Percentiles rank a stretch among this genome's conserved stretches.
These are phyloP conservation scores for Mycena belliarum DNA, from an alignment of 768 basidiomycete genomes.

Conservation along the genomic window DNA sequence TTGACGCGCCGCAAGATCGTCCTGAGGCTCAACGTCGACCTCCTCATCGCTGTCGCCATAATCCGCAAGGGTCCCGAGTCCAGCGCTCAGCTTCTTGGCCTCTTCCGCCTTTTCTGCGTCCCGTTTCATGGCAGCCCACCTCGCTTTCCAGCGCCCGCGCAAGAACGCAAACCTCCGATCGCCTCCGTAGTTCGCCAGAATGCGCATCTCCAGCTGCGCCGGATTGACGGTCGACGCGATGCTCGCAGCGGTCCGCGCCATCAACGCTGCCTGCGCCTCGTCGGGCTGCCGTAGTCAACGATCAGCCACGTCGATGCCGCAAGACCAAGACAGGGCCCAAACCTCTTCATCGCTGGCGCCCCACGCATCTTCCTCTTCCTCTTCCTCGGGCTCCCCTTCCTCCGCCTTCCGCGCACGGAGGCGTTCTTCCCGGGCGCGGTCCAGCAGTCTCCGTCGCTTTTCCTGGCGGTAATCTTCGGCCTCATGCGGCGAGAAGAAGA, in stretches of 20 bases:
- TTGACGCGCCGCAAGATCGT: constrained; percentile 20
- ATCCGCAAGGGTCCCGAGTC: constrained; percentile 55
- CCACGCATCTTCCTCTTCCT: constrained; percentile 49
- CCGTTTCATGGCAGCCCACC: constrained; percentile 62
- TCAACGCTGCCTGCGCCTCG: constrained; percentile 59
- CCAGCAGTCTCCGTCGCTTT: constrained; percentile 65
- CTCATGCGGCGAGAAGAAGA: constrained; percentile 73
- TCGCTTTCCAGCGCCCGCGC: constrained; percentile 68
- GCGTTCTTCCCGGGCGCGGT: constrained; percentile 64
- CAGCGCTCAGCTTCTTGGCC: constrained; percentile 29
- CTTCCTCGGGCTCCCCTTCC: constrained; percentile 41
- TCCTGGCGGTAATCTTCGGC: constrained; percentile 64
- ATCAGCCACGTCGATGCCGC: not conserved
- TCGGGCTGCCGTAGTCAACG: constrained; percentile 50
- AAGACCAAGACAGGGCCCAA: constrained; percentile 1
- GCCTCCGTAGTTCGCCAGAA: constrained; percentile 80
- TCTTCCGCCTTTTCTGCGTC: constrained; percentile 38
- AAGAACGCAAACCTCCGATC: constrained; percentile 83
- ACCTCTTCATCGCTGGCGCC: constrained; percentile 76
- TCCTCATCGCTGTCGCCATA: constrained; percentile 62
- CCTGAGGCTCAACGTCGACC: constrained; percentile 34
- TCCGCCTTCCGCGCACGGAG: constrained; percentile 54
- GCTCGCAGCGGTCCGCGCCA: constrained; percentile 74
- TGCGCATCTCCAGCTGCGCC: constrained; percentile 82
- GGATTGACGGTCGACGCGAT: constrained; percentile 73